These are phyloP conservation scores for Colletotrichum godetiae DNA, from an alignment of 2,329 filamentous ascomycete genomes.

Conservation along the genomic window DNA sequence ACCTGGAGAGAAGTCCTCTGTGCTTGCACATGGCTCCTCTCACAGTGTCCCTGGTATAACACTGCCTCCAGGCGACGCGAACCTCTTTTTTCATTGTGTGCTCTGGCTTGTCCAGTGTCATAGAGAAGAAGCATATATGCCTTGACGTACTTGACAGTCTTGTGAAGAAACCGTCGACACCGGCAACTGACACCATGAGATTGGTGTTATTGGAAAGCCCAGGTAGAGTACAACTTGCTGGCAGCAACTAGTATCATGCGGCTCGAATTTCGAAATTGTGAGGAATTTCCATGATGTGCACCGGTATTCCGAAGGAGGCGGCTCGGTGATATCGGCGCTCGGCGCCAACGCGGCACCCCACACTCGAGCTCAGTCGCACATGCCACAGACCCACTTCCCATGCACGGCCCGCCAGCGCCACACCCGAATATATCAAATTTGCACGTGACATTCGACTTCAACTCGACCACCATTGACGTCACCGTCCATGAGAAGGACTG, in stretches of 20 bases:
- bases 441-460: too few relatives aligned
- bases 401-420: background rate
- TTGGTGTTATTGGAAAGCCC: too few relatives aligned
- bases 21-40: conserved; percentile 74
- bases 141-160: too few relatives aligned
- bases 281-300: too few relatives aligned
- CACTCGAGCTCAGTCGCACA: accelerated
- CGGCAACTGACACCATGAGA: too few relatives aligned
- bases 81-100: conserved; percentile 68
- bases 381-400: background rate
- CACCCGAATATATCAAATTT: too few relatives aligned
- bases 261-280: too few relatives aligned
- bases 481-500: too few relatives aligned
- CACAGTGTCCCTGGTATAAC: conserved; percentile 83
- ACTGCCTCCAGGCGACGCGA: conserved; percentile 81
- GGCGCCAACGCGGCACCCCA: background rate
- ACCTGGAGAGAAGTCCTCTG: conserved; percentile 67
- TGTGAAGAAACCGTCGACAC: too few relatives aligned
- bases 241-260: too few relatives aligned
- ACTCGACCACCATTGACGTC: too few relatives aligned
- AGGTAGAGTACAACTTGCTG: too few relatives aligned
- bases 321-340: background rate
- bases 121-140: conserved; percentile 62
- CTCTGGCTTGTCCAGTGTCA: conserved; percentile 61
- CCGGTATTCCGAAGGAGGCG: background rate